These are phyloP conservation scores for Medicago lupulina DNA, from an alignment of 306 rosid genomes.

Conservation along the genomic window DNA sequence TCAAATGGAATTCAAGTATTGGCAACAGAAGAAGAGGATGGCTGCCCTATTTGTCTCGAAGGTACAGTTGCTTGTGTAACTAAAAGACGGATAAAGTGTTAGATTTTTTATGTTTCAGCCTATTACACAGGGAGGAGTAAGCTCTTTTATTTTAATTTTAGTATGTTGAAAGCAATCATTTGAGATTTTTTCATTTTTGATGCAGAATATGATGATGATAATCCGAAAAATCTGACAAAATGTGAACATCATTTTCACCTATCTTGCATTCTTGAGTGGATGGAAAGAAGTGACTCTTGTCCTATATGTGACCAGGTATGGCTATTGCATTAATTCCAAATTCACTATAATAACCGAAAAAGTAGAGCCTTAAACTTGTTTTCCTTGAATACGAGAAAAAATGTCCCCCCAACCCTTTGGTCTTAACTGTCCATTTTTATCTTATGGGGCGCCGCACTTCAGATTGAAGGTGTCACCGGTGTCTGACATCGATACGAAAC, in stretches of 20 bases:
- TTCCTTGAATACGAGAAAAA: background rate
- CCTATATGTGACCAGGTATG: constrained; percentile 82
- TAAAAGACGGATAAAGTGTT: constrained; percentile 4
- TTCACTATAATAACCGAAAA: constrained; percentile 14
- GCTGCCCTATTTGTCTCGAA: constrained; percentile 89
- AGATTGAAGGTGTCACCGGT: no score
- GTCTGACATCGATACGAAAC: no score
- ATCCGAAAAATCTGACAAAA: constrained; percentile 64
- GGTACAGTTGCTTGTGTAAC: constrained; percentile 41
- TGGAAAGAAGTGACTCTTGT: constrained; percentile 79
- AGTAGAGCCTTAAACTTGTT: background rate
- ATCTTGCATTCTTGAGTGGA: constrained; percentile 81
- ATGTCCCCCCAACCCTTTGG: background rate
- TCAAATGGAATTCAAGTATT: constrained; percentile 45
- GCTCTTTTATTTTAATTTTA: background rate
- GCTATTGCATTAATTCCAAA: constrained; percentile 23
- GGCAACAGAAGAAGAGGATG: constrained; percentile 75
- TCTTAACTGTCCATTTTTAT: background rate
- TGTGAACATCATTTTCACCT: constrained; percentile 83
- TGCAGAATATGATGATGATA: constrained; percentile 71
- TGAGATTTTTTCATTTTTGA: constrained; percentile 16
- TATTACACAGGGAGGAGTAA: constrained; percentile 23
- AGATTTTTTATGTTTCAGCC: constrained; percentile 34
- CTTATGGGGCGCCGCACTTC: no score
- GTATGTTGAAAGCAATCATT: constrained; percentile 20